Percentiles rank a stretch among this genome's conserved stretches.
These are phyloP conservation scores for Thraustotheca clavata DNA, from an alignment of 352 stramenopile species.

Conservation along the genomic window DNA sequence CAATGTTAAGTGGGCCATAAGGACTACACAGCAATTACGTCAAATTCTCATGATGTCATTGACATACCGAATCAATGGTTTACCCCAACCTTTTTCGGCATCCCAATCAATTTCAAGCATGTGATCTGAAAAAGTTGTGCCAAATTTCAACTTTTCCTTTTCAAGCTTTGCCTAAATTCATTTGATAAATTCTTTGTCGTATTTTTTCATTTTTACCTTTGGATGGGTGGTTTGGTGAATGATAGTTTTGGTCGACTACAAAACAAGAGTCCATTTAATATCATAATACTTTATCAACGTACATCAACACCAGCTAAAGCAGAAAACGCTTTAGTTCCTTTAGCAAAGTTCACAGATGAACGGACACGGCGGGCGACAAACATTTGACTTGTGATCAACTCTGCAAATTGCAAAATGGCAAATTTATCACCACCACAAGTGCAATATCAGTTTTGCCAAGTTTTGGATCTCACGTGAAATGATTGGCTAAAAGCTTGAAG, in stretches of 20 bases:
- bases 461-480: constrained; percentile 2
- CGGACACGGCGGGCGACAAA: constrained; percentile 14
- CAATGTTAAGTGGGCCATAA: constrained; percentile 87
- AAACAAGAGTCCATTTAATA: background rate
- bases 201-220: constrained; percentile 16
- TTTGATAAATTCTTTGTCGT: background rate
- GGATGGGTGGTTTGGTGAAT: constrained; percentile 36
- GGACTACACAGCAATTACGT: constrained; percentile 30
- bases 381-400: background rate
- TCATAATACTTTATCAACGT: background rate
- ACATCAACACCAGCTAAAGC: constrained; percentile 12
- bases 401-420: constrained; percentile 8
- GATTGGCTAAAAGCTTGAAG: constrained; percentile 4
- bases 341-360: background rate
- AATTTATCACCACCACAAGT: constrained; percentile 4
- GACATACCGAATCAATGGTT: constrained; percentile 72
- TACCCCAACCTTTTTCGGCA: constrained; percentile 71
- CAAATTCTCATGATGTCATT: background rate
- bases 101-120: constrained; percentile 95
- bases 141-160: constrained; percentile 89
- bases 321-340: constrained; percentile 8
- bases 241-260: constrained; percentile 32
- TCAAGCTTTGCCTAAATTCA: constrained; percentile 45
- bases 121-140: constrained; percentile 93
- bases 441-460: constrained; percentile 7